A percentile compares a stretch with the other conserved stretches of the same genome.
Evolutionary conservation across 257 asterid species (phyloP).

Genomic region (Avicennia marina): DNA sequence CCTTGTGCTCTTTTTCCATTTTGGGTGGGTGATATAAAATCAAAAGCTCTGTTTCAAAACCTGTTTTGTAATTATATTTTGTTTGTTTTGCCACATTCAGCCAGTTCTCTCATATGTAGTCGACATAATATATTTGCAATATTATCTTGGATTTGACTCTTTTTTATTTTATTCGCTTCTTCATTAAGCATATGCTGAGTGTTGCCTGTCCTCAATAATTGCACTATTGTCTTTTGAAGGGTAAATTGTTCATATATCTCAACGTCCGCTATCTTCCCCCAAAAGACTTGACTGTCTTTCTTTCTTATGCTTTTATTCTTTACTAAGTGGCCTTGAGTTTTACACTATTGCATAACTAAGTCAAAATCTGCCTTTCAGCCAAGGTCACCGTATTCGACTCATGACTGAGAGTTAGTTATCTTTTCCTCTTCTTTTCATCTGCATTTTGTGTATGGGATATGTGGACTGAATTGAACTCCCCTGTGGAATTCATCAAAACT

Average conservation of each 20-base stretch:
- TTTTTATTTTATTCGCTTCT: no score
- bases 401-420: slow-evolving; percentile 1
- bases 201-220: neutral
- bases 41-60: no score
- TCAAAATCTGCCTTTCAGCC: neutral
- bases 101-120: neutral
- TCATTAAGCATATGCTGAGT: neutral
- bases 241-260: neutral
- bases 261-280: neutral
- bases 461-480: slow-evolving; percentile 94
- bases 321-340: neutral
- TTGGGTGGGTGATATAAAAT: no score
- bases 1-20: no score
- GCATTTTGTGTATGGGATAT: slow-evolving; percentile 49
- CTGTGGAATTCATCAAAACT: slow-evolving; percentile 66
- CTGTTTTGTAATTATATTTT: neutral
- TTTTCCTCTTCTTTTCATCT: slow-evolving; percentile 2
- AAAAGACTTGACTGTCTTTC: slow-evolving; percentile 3
- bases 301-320: neutral
- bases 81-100: neutral
- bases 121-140: no score
- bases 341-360: neutral
- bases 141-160: no score
- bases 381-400: neutral
- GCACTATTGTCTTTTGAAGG: neutral